Evolutionary conservation across 768 basidiomycete genomes (phyloP), one percentile per base, ranked within the genome.

Genomic region (Epithele typhae): DNA sequence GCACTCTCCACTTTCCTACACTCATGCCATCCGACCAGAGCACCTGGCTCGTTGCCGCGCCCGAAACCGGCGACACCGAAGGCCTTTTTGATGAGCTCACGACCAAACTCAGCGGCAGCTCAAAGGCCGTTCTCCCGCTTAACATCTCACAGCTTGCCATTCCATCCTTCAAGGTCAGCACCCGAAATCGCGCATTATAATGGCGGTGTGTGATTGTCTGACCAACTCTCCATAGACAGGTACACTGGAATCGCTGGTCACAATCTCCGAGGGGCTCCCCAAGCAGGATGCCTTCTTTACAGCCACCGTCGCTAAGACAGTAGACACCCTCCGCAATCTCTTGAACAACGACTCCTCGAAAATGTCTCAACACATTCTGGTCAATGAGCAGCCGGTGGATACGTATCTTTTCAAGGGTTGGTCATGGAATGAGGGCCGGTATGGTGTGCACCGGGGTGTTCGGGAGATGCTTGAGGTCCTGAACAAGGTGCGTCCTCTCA

Each of bases 1-100:
- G 21, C 43, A 6, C 18, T 36, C 41, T 17, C 22, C n/a, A 5
- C 22, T 44, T 17, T 25, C 5, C 10, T 44, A 40, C 41, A 43
- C n/a, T n/a, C n/a, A 96, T 96, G 93, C 93, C 93, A 48, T 94
- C 92, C 62, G 93, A 96, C 74, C 85, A 94, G 65, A 87, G 88
- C 54, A 94, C 92, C 57, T 97, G 94, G 94, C 70, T 97, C 54
- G 75, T 96, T 51, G 75, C 92, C 35, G 81, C 90, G 3, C 94
- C 94, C 11, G 78, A 83, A 53, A 84, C 92, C 64, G 90, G 89
- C 17, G 91, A 96, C 58, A 75, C 90, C 0, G 87, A 89, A 49
- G 82, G 83, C 5, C 68, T 89, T 24, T 65, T 76, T 38, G 81
- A 84, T 54, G 86, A 88, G 52, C 59, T 91, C 15, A 58, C 72